Evolutionary conservation across 2,329 filamentous ascomycete genomes (phyloP).

Genomic region (Aspergillus ustus): DNA sequence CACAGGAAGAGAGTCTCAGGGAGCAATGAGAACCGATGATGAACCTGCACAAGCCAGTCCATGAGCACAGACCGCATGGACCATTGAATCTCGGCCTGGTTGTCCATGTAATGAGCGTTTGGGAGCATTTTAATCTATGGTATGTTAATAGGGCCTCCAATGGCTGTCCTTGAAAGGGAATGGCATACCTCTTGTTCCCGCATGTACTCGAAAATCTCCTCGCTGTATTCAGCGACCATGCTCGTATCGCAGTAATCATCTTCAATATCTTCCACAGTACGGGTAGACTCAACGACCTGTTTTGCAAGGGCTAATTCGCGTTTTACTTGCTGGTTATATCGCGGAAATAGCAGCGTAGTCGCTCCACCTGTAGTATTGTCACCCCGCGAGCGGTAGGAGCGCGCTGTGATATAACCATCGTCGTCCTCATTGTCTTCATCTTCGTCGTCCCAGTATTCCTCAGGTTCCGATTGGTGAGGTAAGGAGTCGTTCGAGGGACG

Average conservation of each 20-base stretch:
- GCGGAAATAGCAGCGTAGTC: constrained; percentile 72
- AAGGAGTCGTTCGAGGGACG: constrained; percentile 28
- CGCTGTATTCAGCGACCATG: constrained; percentile 96
- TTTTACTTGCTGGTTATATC: constrained; percentile 68
- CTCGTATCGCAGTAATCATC: constrained; percentile 92
- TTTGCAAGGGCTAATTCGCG: constrained; percentile 74
- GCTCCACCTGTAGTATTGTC: constrained; percentile 72
- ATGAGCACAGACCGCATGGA: constrained; percentile 97
- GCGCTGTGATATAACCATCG: constrained; percentile 75
- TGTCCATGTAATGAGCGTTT: constrained; percentile 93
- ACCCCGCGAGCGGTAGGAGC: constrained; percentile 74
- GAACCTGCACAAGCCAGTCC: constrained; percentile 98
- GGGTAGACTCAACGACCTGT: constrained; percentile 67
- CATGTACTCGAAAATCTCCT: constrained; percentile 96
- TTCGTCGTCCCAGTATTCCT: constrained; percentile 78
- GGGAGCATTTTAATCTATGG: constrained; percentile 76
- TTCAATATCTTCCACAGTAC: constrained; percentile 75
- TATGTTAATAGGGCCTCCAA: constrained; percentile 26
- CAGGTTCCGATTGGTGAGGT: constrained; percentile 55
- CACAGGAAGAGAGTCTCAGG: constrained; percentile 94
- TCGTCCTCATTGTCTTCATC: constrained; percentile 76
- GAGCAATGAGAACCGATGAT: constrained; percentile 85
- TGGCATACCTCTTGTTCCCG: constrained; percentile 76
- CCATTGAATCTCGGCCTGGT: constrained; percentile 97
- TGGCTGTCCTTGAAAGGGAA: background rate